Evolutionary conservation across 2,329 filamentous ascomycete genomes (phyloP), one percentile per base, ranked within the genome.

Genomic region (Hymenoscyphus fructigenus): DNA sequence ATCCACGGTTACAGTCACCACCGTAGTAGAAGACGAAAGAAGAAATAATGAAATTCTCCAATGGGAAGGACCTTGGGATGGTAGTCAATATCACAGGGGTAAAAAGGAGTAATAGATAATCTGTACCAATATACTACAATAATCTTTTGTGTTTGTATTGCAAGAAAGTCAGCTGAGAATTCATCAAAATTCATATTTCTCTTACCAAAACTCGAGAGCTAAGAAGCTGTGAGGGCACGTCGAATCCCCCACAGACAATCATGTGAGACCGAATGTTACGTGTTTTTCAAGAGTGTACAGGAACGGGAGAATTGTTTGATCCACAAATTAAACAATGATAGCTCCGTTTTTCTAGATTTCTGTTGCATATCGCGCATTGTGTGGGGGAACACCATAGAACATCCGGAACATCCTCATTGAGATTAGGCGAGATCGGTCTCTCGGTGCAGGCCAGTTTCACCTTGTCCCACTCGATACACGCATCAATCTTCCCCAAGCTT

Each of bases 401-500:
- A n/a, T n/a, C n/a, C 23, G 47, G 47, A 17, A 38, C 36, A 38
- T 14, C 34, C 34, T 38, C 34, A 14, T 38, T 15, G 34, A 38
- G 34, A 38, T 38, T 38, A 38, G 34, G 34, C 34, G 34, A 14
- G 34, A 38, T 38, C 12, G 34, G 36, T 38, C 36, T 4, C 14
- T 5, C 20, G 47, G 47, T 53, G 10, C 20, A 9, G 29, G 2
- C 5, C n/a, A 23, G 47, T 55, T 34, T 55, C 28, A 61, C 28
- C 59, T 50, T 29, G 23, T 34, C 17, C 59, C 32, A 53, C 59
- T 26, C 34, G 47, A 55, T n/a, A 28, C 47, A 12, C 38, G 28
- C 28, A 34, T 56, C 41, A 62, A 12, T 29, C 34, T 36, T 32
- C 34, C 20, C 60, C 60, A 62, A 15, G 60, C 60, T n/a, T 44